phyloP scores from a whole-genome alignment of 805 yeast genomes.

The Schwanniomyces polymorphus region DNA sequence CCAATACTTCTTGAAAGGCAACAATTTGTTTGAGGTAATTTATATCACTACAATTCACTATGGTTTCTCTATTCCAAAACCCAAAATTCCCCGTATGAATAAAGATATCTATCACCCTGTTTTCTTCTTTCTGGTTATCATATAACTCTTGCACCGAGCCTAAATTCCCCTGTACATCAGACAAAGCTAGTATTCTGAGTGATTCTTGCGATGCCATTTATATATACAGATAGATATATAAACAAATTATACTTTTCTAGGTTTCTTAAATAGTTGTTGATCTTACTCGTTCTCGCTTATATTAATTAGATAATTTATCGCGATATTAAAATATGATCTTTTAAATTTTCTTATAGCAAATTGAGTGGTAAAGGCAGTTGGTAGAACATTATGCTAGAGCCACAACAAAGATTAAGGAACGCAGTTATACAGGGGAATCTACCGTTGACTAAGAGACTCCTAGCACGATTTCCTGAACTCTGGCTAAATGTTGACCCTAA shows the following conservation, averaged over 20 bases:
- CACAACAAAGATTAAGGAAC: slow-evolving; percentile 34
- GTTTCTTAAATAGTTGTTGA: too few species aligned
- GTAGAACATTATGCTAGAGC: slow-evolving; percentile 29
- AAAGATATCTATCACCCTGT: slow-evolving; percentile 31
- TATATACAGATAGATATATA: not conserved
- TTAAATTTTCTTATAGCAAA: not conserved
- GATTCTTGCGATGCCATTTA: slow-evolving; percentile 3
- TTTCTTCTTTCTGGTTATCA: slow-evolving; percentile 6
- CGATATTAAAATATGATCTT: not conserved
- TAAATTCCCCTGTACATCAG: slow-evolving; percentile 32
- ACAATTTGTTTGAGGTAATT: slow-evolving; percentile 61
- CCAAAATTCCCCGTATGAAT: slow-evolving; percentile 83
- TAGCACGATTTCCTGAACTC: slow-evolving; percentile 40
- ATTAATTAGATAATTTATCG: not conserved
- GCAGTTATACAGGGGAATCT: slow-evolving; percentile 40
- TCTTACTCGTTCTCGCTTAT: too few species aligned
- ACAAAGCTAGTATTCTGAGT: slow-evolving; percentile 18
- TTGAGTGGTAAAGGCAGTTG: not conserved
- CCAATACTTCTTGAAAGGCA: slow-evolving; percentile 61
- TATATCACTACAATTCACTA: slow-evolving; percentile 53
- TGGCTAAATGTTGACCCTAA: slow-evolving; percentile 41
- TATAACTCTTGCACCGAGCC: slow-evolving; percentile 13
- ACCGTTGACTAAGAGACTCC: slow-evolving; percentile 36
- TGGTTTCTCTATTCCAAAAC: slow-evolving; percentile 61
- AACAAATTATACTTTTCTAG: not conserved